phyloP scores from a whole-genome alignment of 2,329 filamentous ascomycete species.

The Tricladium varicosporioides region DNA sequence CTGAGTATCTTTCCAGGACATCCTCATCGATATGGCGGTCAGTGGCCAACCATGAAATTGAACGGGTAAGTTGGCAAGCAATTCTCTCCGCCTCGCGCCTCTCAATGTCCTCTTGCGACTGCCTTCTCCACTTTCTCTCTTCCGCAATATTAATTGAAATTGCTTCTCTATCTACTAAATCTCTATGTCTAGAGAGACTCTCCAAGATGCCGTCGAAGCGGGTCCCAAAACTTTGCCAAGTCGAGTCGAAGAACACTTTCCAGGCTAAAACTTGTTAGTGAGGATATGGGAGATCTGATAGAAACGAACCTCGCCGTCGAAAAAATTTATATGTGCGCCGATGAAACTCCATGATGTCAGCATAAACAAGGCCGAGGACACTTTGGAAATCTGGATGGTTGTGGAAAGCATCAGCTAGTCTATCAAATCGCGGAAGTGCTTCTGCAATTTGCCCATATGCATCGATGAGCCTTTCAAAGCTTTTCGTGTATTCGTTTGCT shows the following conservation, averaged over 20 bases:
- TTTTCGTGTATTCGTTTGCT: constrained; percentile 22
- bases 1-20: constrained; percentile 1
- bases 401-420: constrained; percentile 33
- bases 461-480: constrained; percentile 41
- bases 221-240: constrained; percentile 16
- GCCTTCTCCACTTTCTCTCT: constrained; percentile 5
- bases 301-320: constrained; percentile 13
- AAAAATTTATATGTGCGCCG: constrained; percentile 46
- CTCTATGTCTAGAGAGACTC: constrained; percentile 6
- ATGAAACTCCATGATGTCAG: constrained; percentile 49
- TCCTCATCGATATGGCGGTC: not conserved
- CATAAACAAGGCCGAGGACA: constrained; percentile 43
- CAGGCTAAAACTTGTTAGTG: constrained; percentile 4
- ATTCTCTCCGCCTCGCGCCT: constrained; percentile 1
- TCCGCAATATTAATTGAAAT: constrained; percentile 9
- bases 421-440: constrained; percentile 38
- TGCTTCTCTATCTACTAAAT: constrained; percentile 11
- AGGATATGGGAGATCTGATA: constrained; percentile 13
- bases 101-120: constrained; percentile 3
- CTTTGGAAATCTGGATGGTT: constrained; percentile 38
- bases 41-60: constrained; percentile 14
- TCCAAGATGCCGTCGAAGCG: constrained; percentile 13
- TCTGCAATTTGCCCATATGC: constrained; percentile 41
- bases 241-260: constrained; percentile 13
- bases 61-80: constrained; percentile 7